Base-by-base conservation (phyloP, 768 basidiomycete species). In the Naganishia randhawae region DNA sequence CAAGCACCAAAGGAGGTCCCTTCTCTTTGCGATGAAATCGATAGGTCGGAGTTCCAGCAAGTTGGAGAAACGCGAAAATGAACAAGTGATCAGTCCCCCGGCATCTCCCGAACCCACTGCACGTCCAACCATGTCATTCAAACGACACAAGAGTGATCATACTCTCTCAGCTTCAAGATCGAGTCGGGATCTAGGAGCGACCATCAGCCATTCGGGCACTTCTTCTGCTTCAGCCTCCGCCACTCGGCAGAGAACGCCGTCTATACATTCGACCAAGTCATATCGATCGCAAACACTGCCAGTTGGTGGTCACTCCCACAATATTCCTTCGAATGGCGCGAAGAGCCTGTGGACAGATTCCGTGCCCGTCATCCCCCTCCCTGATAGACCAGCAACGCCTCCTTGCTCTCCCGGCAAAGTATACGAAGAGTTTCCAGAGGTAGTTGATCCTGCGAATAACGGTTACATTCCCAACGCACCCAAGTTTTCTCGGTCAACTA, bases 401-500 rank as follows among this genome's bases (percentile, higher is more conserved):
- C 57, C 57, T 7, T 39, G 27, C 22, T 61, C 57, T 16, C 57
- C 57, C 11, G 37, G 57, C 11, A 61, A 33, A 39, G 57, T 61
- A 19, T 61, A 61, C 37, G 57, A 61, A 37, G 57, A 61, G 57
- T 61, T 25, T 25, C 57, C 57, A 8, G 57, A 61, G 19, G 33
- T 61, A 3, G 57, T 16, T 22, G 39, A 61, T 42, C 35, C 57
- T 25, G 2, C 57, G 11, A 37, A 25, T 14, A 41, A 19, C 27
- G 22, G 29, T 16, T 29, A 25, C 1, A 35, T 32, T 4, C 33
- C 50, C n/a, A 54, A 66, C 33, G 42, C 69, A 6, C 76, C 76
- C 8, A 75, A 75, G 31, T 79, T 79, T 54, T 79, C 76, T 32
- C 70, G 77, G 22, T 67, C 76, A 3, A 70, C 71, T 1, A 41